Base-by-base conservation (phyloP, 768 basidiomycete species). In the Boletellus ananiceps region DNA sequence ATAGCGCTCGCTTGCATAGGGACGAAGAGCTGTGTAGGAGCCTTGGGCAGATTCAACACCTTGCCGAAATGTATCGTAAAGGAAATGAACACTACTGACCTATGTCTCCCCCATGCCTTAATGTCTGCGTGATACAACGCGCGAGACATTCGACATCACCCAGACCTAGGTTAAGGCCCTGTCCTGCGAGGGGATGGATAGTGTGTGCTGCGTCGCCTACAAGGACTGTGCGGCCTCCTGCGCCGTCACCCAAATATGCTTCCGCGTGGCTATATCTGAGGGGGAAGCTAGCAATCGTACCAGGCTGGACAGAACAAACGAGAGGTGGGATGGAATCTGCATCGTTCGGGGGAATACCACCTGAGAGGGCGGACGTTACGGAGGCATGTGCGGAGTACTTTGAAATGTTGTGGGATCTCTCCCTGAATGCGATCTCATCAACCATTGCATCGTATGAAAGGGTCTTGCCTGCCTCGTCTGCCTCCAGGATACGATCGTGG, bases 191-290 rank as follows among this genome's bases (percentile, higher is more conserved):
- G 1, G 96, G 95, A 62, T 98, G 95, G 2, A 93, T 74, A 0
- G 90, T 91, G 62, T 98, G 96, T 15, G 94, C 96, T 1, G 95
- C 94, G 68, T 99, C 96, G 2, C 96, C 96, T 1, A 98, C 80
- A 8, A 98, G 82, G 2, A 86, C 93, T 1, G 90, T 94, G 4
- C 95, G 79, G 3, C 71, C 65, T 5, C 81, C 78, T 29, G 55
- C 49, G 0, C 81, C 83, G 60, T 84, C 84, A 14, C 93, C 92
- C 38, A 94, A 71, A 66, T 99, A 98, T 0, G 77, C 67, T 33
- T 93, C 89, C 2, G 90, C 86, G 57, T 98, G 96, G 41, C 80
- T 88, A 54, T 89, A 86, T 25, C 83, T 79, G 5, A 98, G 71
- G 2, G 96, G 95, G 72, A 98, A 99, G 2, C 90, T 90, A 0